phyloP scores from a whole-genome alignment of 495 filamentous ascomycete species.

The Durotheca rogersii region DNA sequence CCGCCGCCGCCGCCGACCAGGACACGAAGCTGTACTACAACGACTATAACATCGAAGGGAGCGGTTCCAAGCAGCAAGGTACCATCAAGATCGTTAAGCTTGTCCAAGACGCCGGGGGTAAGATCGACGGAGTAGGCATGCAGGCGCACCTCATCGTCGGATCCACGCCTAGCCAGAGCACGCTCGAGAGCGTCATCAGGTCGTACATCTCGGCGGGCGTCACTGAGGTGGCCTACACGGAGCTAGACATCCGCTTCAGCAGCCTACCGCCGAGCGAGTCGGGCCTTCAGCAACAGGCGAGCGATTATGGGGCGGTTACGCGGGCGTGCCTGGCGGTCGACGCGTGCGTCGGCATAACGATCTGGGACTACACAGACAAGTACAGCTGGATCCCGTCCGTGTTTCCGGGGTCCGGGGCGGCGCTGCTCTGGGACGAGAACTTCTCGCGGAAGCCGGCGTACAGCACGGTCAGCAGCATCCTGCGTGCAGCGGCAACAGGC shows the following conservation, averaged over 20 bases:
- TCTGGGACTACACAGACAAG: slow-evolving; percentile 60
- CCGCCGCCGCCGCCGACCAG: slow-evolving; percentile 55
- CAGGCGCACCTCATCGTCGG: slow-evolving; percentile 64
- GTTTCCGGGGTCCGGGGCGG: slow-evolving; percentile 56
- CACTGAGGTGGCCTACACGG: slow-evolving; percentile 59
- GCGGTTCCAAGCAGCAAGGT: slow-evolving; percentile 49
- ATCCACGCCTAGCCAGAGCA: slow-evolving; percentile 47
- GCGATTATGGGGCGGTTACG: slow-evolving; percentile 52
- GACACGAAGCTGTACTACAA: slow-evolving; percentile 67
- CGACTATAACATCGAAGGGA: slow-evolving; percentile 66
- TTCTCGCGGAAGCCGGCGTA: slow-evolving; percentile 59
- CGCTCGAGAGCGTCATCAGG: slow-evolving; percentile 51
- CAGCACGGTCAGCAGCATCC: slow-evolving; percentile 23
- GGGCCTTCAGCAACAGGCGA: slow-evolving; percentile 56
- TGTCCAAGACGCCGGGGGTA: slow-evolving; percentile 52
- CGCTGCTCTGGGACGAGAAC: slow-evolving; percentile 53
- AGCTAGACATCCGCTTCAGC: slow-evolving; percentile 57
- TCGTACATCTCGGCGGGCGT: slow-evolving; percentile 52
- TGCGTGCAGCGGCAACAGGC: background rate
- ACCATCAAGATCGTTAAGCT: slow-evolving; percentile 54
- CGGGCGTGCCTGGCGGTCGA: slow-evolving; percentile 57
- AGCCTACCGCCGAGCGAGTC: slow-evolving; percentile 32
- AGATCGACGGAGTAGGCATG: slow-evolving; percentile 66
- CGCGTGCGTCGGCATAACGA: slow-evolving; percentile 65
- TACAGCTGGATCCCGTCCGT: slow-evolving; percentile 60